Percentiles rank a stretch among this genome's conserved stretches.
Evolutionary conservation across 1,284 basidiomycete species (phyloP).

Genomic region (Ustilago nuda): DNA sequence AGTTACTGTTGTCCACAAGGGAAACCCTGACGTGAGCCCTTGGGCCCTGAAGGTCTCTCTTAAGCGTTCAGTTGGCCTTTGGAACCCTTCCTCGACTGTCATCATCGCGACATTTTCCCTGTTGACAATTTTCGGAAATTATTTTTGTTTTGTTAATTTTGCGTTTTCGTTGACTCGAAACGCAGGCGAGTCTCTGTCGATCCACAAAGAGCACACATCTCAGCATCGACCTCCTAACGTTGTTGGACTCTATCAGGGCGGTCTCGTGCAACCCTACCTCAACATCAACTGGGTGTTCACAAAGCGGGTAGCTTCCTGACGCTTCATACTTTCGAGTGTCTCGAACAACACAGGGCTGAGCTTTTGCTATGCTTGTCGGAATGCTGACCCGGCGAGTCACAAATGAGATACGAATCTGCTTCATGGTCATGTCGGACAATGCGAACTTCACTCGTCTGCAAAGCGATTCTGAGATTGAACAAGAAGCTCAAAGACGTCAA

Average conservation of each 20-base stretch:
- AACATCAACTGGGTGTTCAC: background rate
- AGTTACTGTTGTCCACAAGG: background rate
- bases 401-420: background rate
- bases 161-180: background rate
- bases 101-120: background rate
- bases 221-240: background rate
- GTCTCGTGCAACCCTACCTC: background rate
- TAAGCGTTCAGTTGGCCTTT: constrained; percentile 9
- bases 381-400: background rate
- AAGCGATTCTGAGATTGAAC: background rate
- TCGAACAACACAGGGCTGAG: background rate
- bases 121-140: too few species aligned
- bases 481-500: background rate
- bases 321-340: background rate
- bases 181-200: background rate
- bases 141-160: background rate
- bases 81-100: background rate
- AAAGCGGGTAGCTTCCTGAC: too few species aligned
- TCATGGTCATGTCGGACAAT: background rate
- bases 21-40: constrained; percentile 48
- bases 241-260: background rate
- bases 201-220: background rate
- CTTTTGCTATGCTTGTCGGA: background rate
- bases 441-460: background rate
- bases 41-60: constrained; percentile 10